phyloP scores from a whole-genome alignment of 2,329 filamentous ascomycete species.

The Aureobasidium sp. region DNA sequence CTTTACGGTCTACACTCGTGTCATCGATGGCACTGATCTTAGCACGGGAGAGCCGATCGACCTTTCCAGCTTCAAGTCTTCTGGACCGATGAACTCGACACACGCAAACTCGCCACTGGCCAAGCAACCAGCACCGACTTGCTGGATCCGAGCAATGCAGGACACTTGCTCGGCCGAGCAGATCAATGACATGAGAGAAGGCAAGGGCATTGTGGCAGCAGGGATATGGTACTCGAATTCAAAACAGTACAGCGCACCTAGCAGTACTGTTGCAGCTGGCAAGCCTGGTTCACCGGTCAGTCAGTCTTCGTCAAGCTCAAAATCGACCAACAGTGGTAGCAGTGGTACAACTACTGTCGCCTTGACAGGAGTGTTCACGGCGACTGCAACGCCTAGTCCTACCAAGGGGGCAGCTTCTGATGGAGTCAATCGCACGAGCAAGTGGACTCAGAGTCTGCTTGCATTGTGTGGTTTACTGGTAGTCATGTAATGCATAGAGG shows the following conservation, averaged over 20 bases:
- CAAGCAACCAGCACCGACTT: conserved; percentile 44
- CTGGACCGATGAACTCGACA: conserved; percentile 52
- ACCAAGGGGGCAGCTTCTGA: background rate
- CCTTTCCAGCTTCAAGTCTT: conserved; percentile 48
- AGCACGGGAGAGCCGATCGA: conserved; percentile 45
- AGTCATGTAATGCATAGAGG: background rate
- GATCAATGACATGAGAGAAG: conserved; percentile 40
- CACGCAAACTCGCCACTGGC: conserved; percentile 49
- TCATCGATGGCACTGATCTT: conserved; percentile 45
- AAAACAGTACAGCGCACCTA: conserved; percentile 32
- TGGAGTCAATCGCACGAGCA: background rate
- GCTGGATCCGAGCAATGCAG: conserved; percentile 51
- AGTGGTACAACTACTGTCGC: background rate
- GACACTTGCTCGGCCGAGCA: conserved; percentile 49
- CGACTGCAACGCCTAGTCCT: conserved; percentile 29
- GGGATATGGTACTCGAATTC: conserved; percentile 47
- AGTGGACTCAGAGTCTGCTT: conserved; percentile 13
- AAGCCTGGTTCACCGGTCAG: conserved; percentile 27
- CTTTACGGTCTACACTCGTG: conserved; percentile 47
- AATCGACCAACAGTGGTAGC: background rate
- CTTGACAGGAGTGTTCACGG: conserved; percentile 33
- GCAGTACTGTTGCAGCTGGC: conserved; percentile 26
- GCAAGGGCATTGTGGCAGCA: conserved; percentile 53
- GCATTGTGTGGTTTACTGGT: background rate
- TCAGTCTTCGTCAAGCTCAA: conserved; percentile 16